Conservation (phyloP, 2,329 filamentous ascomycete genomes). For the Fusarium redolens region DNA sequence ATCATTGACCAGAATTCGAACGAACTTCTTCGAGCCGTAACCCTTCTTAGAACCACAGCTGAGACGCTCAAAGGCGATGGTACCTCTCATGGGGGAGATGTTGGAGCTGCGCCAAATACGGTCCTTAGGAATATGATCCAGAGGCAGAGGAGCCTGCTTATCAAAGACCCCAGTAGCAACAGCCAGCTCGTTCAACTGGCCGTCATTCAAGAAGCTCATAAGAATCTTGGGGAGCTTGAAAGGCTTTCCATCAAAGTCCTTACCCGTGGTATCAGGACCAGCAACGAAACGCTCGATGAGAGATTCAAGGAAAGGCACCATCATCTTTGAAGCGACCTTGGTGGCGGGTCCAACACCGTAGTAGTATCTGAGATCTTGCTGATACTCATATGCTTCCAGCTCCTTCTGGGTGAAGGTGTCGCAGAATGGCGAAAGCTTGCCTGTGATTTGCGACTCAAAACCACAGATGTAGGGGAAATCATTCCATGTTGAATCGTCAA, state of each 20-base stretch:
- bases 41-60: conserved; percentile 55
- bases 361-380: conserved; percentile 75
- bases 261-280: conserved; percentile 63
- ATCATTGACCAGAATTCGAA: conserved; percentile 72
- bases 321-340: conserved; percentile 65
- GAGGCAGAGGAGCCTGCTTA: conserved; percentile 60
- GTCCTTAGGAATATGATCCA: conserved; percentile 57
- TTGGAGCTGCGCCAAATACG: conserved; percentile 66
- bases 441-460: conserved; percentile 76
- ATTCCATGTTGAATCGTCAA: conserved; percentile 64
- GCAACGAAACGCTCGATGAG: conserved; percentile 64
- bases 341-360: conserved; percentile 71
- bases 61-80: conserved; percentile 72
- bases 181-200: conserved; percentile 71
- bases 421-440: conserved; percentile 71
- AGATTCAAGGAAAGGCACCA: conserved; percentile 69
- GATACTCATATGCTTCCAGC: conserved; percentile 72
- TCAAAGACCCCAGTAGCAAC: conserved; percentile 72
- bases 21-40: conserved; percentile 55
- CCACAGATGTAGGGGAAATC: conserved; percentile 77
- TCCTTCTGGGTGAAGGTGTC: conserved; percentile 71
- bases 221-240: conserved; percentile 68
- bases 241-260: conserved; percentile 55
- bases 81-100: conserved; percentile 72
- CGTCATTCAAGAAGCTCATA: conserved; percentile 73